A percentile compares a stretch with the other conserved stretches of the same genome.
Conservation (phyloP, 352 stramenopile species). For the Aphanomyces invadans region DNA sequence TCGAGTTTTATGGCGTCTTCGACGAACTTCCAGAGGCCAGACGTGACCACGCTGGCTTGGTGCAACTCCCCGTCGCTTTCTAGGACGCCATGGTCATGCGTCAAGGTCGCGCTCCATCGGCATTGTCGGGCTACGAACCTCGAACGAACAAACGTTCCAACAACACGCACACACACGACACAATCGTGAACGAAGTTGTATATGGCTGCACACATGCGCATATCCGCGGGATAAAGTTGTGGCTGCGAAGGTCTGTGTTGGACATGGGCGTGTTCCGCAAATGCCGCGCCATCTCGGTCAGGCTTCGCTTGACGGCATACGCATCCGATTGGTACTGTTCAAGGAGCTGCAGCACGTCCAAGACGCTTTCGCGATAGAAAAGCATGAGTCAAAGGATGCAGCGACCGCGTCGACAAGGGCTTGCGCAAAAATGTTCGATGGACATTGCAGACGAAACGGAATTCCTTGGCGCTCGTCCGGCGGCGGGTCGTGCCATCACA, state of each 20-base stretch:
- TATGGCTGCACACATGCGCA: constrained; percentile 29
- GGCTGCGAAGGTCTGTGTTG: constrained; percentile 32
- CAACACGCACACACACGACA: constrained; percentile 40
- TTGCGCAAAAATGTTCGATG: background rate
- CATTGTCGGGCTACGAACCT: background rate
- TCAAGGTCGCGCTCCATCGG: background rate
- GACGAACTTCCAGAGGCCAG: constrained; percentile 35
- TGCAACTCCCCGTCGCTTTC: constrained; percentile 56
- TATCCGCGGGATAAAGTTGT: constrained; percentile 34
- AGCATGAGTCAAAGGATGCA: constrained; percentile 42
- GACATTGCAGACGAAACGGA: constrained; percentile 17
- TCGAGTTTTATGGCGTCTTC: constrained; percentile 30
- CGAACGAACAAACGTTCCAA: constrained; percentile 42
- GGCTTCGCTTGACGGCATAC: constrained; percentile 46
- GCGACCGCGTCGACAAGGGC: background rate
- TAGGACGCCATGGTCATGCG: constrained; percentile 32
- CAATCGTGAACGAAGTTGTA: constrained; percentile 32
- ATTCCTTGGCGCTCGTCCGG: background rate
- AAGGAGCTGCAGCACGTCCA: constrained; percentile 33
- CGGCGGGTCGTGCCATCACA: background rate
- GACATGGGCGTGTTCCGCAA: constrained; percentile 31
- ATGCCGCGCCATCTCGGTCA: constrained; percentile 43
- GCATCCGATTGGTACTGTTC: constrained; percentile 29
- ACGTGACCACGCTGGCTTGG: constrained; percentile 45
- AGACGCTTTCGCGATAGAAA: constrained; percentile 45